Evolutionary conservation across 257 asterid genomes (phyloP).

Genomic region (Solanum phureja): DNA sequence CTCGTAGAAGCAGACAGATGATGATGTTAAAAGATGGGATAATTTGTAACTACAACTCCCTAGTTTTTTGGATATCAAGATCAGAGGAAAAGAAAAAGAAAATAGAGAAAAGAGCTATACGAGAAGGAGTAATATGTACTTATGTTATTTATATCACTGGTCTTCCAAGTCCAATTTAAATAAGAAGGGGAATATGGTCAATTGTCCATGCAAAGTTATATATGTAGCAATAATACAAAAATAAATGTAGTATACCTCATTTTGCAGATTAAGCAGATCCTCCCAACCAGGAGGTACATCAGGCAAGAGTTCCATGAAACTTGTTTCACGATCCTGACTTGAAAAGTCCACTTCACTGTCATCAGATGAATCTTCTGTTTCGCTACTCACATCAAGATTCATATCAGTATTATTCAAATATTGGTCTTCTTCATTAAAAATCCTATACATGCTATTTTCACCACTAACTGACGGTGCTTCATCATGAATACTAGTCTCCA

Average conservation of each 20-base stretch:
- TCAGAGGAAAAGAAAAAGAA: background rate
- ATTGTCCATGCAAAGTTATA: background rate
- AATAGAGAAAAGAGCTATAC: background rate
- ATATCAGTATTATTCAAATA: constrained; percentile 25
- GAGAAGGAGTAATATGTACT: background rate
- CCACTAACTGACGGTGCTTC: constrained; percentile 30
- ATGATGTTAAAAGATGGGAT: background rate
- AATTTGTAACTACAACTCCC: background rate
- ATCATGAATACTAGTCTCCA: constrained; percentile 13
- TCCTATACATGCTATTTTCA: constrained; percentile 25
- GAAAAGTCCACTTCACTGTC: constrained; percentile 78
- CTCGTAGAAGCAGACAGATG: background rate
- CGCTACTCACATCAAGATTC: constrained; percentile 30
- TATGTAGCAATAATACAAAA: background rate
- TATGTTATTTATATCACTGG: background rate
- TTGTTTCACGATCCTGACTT: constrained; percentile 21
- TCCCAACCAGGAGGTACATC: constrained; percentile 39
- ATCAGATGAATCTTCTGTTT: constrained; percentile 56
- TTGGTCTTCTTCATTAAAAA: constrained; percentile 34
- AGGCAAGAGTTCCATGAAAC: constrained; percentile 28
- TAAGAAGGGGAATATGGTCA: background rate
- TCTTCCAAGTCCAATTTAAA: background rate
- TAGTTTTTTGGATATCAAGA: background rate
- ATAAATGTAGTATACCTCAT: constrained; percentile 43
- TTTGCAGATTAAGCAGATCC: constrained; percentile 42